phyloP scores from a whole-genome alignment of 1,284 basidiomycete species.

The Moesziomyces antarcticus region DNA sequence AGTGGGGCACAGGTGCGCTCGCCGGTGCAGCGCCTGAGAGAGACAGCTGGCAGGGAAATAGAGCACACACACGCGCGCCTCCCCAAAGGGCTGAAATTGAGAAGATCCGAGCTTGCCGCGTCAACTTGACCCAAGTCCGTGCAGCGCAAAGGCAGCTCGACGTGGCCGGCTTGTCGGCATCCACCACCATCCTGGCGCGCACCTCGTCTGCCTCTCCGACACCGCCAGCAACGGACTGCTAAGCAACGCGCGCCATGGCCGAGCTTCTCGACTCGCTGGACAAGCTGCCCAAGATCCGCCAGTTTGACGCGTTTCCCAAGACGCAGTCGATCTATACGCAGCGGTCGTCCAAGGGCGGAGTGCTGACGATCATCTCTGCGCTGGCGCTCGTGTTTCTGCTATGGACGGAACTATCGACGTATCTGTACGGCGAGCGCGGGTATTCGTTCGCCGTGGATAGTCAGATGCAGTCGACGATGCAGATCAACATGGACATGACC shows the following conservation, averaged over 20 bases:
- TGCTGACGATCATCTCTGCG: conserved; percentile 83
- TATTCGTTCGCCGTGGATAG: conserved; percentile 57
- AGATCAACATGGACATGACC: conserved; percentile 66
- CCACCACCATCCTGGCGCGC: neutral
- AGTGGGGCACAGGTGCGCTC: conserved; percentile 6
- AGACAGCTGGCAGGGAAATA: neutral
- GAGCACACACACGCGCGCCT: neutral
- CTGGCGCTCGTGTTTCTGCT: conserved; percentile 79
- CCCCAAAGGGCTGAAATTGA: neutral
- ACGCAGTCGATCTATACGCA: conserved; percentile 85
- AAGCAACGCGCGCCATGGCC: conserved; percentile 22
- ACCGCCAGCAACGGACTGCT: no score
- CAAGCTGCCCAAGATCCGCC: conserved; percentile 60
- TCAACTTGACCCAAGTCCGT: neutral
- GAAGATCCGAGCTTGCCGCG: neutral
- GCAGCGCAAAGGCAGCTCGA: neutral
- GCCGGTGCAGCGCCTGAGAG: neutral
- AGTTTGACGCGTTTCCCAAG: conserved; percentile 68
- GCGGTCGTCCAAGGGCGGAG: conserved; percentile 84
- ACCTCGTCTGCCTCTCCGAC: neutral
- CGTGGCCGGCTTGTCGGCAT: no score
- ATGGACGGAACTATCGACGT: conserved; percentile 88
- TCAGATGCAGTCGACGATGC: conserved; percentile 56
- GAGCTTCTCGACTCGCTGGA: conserved; percentile 61
- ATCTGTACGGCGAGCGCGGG: conserved; percentile 85